Evolutionary conservation across 495 filamentous ascomycete species (phyloP).

Genomic region (Penicillium daleae): DNA sequence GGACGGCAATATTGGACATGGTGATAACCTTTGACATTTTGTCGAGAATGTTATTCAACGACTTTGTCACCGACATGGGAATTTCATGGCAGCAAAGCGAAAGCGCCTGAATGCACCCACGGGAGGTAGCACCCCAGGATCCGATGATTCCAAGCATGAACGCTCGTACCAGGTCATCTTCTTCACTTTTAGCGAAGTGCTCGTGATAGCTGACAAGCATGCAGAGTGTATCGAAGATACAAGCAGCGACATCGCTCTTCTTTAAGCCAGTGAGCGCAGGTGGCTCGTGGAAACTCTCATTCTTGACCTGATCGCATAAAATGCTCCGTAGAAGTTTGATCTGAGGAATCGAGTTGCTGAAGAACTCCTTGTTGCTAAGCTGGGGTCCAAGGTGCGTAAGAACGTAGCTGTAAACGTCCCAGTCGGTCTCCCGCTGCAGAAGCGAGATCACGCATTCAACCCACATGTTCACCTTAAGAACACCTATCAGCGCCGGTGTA

Average conservation of each 20-base stretch:
- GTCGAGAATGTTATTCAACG: constrained; percentile 78
- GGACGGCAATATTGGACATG: constrained; percentile 84
- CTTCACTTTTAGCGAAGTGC: constrained; percentile 79
- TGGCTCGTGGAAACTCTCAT: constrained; percentile 73
- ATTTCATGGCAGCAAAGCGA: constrained; percentile 94
- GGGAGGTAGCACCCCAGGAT: constrained; percentile 82
- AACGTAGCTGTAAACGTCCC: constrained; percentile 93
- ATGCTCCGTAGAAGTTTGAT: constrained; percentile 76
- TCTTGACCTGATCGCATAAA: constrained; percentile 80
- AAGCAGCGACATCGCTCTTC: constrained; percentile 85
- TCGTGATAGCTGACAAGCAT: constrained; percentile 87
- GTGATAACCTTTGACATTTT: constrained; percentile 96
- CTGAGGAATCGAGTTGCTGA: constrained; percentile 68
- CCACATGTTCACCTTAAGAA: constrained; percentile 73
- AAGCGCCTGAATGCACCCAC: constrained; percentile 90
- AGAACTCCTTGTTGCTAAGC: constrained; percentile 86
- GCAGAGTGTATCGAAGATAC: constrained; percentile 80
- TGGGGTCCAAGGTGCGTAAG: constrained; percentile 86
- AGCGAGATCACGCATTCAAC: constrained; percentile 73
- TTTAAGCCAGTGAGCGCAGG: constrained; percentile 74
- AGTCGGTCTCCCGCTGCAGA: constrained; percentile 77
- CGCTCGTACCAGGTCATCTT: constrained; percentile 83
- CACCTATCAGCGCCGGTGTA: constrained; percentile 26
- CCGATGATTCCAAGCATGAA: constrained; percentile 81
- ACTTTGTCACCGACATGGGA: constrained; percentile 78